Conservation (phyloP, 345 rosid species). For the Reutealis trisperma region DNA sequence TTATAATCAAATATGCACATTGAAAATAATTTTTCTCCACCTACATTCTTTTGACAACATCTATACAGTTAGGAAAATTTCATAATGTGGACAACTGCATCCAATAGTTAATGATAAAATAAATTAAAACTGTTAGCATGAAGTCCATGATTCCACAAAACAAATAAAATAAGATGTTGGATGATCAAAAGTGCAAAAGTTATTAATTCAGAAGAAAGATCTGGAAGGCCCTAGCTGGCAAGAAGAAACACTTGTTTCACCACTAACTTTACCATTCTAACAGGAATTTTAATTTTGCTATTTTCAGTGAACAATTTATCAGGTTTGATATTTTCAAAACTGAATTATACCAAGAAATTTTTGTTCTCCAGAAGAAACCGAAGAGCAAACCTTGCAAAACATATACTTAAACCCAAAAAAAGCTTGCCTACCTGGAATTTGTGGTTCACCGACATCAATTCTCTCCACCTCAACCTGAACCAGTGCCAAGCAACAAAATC, state of each 20-base stretch:
- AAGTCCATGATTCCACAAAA: neutral
- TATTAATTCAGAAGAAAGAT: neutral
- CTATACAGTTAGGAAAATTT: neutral
- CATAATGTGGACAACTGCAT: neutral
- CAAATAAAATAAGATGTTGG: neutral
- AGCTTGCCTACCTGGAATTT: constrained; percentile 45
- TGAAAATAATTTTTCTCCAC: neutral
- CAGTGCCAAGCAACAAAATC: neutral
- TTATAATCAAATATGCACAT: neutral
- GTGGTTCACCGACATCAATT: constrained; percentile 68
- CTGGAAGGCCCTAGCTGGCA: neutral
- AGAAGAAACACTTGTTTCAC: neutral
- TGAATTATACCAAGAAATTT: neutral
- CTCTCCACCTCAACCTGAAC: constrained; percentile 76
- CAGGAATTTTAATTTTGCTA: neutral
- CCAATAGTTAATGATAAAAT: neutral
- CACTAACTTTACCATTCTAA: neutral
- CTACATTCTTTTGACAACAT: neutral
- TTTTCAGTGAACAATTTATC: neutral
- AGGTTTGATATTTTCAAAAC: neutral
- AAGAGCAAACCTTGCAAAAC: neutral
- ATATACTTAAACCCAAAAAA: constrained; percentile 1
- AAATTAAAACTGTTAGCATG: neutral
- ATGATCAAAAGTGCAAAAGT: neutral
- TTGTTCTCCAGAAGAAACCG: neutral